A percentile compares a stretch with the other conserved stretches of the same genome.
Evolutionary conservation across 768 basidiomycete genomes (phyloP).

Genomic region (Lanmaoa rubissima): DNA sequence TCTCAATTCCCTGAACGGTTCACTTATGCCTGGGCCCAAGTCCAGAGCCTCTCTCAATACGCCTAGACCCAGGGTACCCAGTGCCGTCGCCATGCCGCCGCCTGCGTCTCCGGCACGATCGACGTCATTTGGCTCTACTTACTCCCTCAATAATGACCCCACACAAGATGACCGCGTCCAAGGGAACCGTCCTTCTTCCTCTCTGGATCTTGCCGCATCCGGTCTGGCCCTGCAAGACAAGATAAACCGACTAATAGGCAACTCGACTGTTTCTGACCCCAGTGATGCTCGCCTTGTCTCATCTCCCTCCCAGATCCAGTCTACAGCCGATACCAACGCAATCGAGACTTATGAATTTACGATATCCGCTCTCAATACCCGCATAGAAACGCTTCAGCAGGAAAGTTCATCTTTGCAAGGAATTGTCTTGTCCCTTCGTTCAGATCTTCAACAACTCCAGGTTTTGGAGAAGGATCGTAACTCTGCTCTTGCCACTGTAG

Average conservation of each 20-base stretch:
- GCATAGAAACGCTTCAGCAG: slow-evolving; percentile 62
- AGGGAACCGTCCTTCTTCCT: slow-evolving; percentile 19
- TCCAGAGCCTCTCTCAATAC: slow-evolving; percentile 41
- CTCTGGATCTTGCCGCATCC: slow-evolving; percentile 39
- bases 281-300: slow-evolving; percentile 16
- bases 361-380: slow-evolving; percentile 25
- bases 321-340: slow-evolving; percentile 33
- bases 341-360: slow-evolving; percentile 15
- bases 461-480: slow-evolving; percentile 45
- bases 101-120: slow-evolving; percentile 58
- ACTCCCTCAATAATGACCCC: slow-evolving; percentile 37
- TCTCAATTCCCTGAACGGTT: slow-evolving; percentile 10
- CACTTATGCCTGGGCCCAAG: slow-evolving; percentile 26
- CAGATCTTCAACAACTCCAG: slow-evolving; percentile 25
- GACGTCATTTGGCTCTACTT: slow-evolving; percentile 34
- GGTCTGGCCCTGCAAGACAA: slow-evolving; percentile 47
- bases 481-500: slow-evolving; percentile 37
- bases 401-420: slow-evolving; percentile 63
- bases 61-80: slow-evolving; percentile 66
- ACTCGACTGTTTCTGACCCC: slow-evolving; percentile 17
- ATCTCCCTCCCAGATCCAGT: slow-evolving; percentile 35
- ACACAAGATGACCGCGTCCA: slow-evolving; percentile 10
- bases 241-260: slow-evolving; percentile 44
- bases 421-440: slow-evolving; percentile 24
- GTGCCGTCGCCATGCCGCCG: slow-evolving; percentile 78